These are phyloP conservation scores for Aschersonia sp. DNA, from an alignment of 2,329 filamentous ascomycete species.

Conservation along the genomic window DNA sequence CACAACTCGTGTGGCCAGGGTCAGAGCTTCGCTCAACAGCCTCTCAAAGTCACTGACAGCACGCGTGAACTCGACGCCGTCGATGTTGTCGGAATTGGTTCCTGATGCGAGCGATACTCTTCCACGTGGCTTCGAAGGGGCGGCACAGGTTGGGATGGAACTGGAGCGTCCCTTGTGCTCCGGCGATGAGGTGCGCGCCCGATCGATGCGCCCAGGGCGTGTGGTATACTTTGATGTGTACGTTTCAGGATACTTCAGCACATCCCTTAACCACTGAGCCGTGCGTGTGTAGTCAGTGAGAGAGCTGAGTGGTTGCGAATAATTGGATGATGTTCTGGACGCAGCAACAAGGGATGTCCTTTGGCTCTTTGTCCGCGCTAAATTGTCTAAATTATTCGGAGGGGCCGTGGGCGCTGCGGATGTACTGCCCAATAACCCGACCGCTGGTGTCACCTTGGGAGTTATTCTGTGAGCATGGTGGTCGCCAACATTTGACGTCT, in stretches of 20 bases:
- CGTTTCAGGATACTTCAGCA: conserved; percentile 13
- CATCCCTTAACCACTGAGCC: conserved; percentile 17
- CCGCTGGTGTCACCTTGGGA: conserved; percentile 3
- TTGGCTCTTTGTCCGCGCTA: background rate
- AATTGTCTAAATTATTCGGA: background rate
- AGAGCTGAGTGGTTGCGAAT: conserved; percentile 13
- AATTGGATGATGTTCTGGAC: conserved; percentile 5
- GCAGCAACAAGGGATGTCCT: background rate
- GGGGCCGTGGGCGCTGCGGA: no score
- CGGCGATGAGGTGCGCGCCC: conserved; percentile 3
- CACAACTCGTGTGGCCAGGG: conserved; percentile 25
- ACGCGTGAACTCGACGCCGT: conserved; percentile 16
- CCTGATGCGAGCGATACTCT: conserved; percentile 8
- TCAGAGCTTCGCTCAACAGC: conserved; percentile 30
- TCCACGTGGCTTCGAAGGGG: conserved; percentile 6
- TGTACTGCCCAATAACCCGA: background rate
- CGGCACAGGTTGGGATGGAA: conserved; percentile 6
- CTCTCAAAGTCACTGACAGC: conserved; percentile 28
- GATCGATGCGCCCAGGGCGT: conserved; percentile 7
- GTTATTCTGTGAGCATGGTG: conserved; percentile 2
- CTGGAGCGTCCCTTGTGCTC: conserved; percentile 10
- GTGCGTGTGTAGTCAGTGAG: conserved; percentile 18
- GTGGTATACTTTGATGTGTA: conserved; percentile 14
- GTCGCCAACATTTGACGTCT: background rate
- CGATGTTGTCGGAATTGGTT: conserved; percentile 10